These are phyloP conservation scores for Mucor mucedo DNA, from an alignment of 371 early-diverging fungal species.

Conservation along the genomic window DNA sequence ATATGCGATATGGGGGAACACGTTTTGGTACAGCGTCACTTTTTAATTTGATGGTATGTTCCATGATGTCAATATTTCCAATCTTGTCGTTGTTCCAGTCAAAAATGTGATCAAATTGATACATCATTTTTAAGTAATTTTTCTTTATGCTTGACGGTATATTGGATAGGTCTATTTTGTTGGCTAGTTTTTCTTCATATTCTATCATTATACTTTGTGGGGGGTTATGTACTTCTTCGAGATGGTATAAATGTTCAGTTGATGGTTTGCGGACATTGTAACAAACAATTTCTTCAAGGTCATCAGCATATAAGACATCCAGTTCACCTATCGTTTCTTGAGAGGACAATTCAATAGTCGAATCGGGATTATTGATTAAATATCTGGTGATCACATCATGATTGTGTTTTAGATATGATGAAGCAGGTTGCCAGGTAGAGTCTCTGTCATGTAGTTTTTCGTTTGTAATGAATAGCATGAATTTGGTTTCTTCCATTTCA, in stretches of 20 bases:
- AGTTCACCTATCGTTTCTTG: background rate
- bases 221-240: background rate
- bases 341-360: background rate
- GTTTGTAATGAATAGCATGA: background rate
- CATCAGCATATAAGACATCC: background rate
- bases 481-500: background rate
- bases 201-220: too few species aligned
- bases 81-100: constrained; percentile 14
- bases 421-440: background rate
- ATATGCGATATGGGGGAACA: background rate
- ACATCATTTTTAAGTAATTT: background rate
- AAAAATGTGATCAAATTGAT: constrained; percentile 9
- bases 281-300: background rate
- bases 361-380: background rate
- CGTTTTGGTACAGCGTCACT: background rate
- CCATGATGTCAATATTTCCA: background rate
- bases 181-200: background rate
- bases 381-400: background rate
- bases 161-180: background rate
- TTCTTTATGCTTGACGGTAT: background rate
- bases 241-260: background rate
- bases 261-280: background rate
- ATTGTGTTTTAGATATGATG: background rate
- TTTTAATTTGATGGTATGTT: constrained; percentile 3
- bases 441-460: background rate